These are phyloP conservation scores for Termitomyces sp. DNA, from an alignment of 768 basidiomycete species.

Conservation along the genomic window DNA sequence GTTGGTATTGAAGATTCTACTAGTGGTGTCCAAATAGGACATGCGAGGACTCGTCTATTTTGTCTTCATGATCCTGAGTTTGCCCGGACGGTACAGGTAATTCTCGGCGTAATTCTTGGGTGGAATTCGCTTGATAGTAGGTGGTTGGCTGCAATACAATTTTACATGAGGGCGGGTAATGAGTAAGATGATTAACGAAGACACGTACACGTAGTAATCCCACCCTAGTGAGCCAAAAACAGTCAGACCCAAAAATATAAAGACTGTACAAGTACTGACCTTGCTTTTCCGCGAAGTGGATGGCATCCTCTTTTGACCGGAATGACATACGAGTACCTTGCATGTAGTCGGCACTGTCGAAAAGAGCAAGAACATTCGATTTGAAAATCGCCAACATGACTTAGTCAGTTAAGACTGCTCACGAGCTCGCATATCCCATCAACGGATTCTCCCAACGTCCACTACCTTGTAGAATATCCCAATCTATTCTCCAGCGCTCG, in stretches of 20 bases:
- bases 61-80: conserved; percentile 79
- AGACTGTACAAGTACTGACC: conserved; percentile 36
- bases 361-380: conserved; percentile 1
- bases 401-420: conserved; percentile 24
- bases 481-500: conserved; percentile 91
- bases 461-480: conserved; percentile 82
- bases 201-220: conserved; percentile 84
- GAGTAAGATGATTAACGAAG: not conserved
- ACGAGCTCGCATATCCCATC: conserved; percentile 98
- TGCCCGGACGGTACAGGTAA: conserved; percentile 76
- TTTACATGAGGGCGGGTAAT: conserved; percentile 4
- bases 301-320: conserved; percentile 81
- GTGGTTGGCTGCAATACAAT: conserved; percentile 40
- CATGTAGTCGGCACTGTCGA: conserved; percentile 85
- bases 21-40: not conserved
- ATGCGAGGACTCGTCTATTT: conserved; percentile 54
- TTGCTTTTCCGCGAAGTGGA: conserved; percentile 97
- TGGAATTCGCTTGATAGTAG: conserved; percentile 60
- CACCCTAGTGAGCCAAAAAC: conserved; percentile 52
- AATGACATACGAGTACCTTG: conserved; percentile 85
- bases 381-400: not conserved
- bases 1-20: not conserved
- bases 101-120: conserved; percentile 92
- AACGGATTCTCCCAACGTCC: conserved; percentile 97
- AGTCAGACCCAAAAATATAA: conserved; percentile 1